These are phyloP conservation scores for Apiospora arundinis DNA, from an alignment of 2,329 filamentous ascomycete species.

Conservation along the genomic window DNA sequence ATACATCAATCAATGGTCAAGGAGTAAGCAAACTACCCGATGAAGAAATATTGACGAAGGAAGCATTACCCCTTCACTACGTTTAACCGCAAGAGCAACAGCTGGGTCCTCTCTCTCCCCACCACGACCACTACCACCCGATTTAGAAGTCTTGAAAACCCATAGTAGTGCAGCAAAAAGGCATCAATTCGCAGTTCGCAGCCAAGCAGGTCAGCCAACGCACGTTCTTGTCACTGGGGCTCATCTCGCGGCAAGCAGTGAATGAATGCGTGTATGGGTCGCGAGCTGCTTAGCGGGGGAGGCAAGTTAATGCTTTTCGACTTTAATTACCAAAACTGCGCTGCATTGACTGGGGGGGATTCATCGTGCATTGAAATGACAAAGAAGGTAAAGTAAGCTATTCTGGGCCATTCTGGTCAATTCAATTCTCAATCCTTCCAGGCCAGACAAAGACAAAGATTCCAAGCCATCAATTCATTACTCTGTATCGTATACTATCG, in stretches of 20 bases:
- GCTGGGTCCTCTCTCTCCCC: background rate
- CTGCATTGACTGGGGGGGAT: background rate
- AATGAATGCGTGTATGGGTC: constrained; percentile 9
- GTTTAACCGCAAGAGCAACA: background rate
- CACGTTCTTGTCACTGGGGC: background rate
- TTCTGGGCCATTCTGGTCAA: background rate
- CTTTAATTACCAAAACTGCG: background rate
- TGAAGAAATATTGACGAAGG: constrained; percentile 13
- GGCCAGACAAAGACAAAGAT: background rate
- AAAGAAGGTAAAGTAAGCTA: background rate
- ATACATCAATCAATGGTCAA: background rate
- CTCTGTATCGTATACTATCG: background rate
- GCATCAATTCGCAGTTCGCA: background rate
- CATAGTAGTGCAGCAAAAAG: background rate
- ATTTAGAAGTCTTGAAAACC: background rate
- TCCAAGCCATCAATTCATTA: background rate
- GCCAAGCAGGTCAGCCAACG: background rate
- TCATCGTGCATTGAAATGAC: background rate
- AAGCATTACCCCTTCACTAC: background rate
- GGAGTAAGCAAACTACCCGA: background rate
- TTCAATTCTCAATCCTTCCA: background rate
- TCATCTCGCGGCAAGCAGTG: constrained; percentile 10
- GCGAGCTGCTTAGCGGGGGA: background rate
- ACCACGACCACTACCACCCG: background rate
- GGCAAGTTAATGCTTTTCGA: constrained; percentile 10